phyloP scores from a whole-genome alignment of 176 grass and related monocot species.

The Themeda triandra region DNA sequence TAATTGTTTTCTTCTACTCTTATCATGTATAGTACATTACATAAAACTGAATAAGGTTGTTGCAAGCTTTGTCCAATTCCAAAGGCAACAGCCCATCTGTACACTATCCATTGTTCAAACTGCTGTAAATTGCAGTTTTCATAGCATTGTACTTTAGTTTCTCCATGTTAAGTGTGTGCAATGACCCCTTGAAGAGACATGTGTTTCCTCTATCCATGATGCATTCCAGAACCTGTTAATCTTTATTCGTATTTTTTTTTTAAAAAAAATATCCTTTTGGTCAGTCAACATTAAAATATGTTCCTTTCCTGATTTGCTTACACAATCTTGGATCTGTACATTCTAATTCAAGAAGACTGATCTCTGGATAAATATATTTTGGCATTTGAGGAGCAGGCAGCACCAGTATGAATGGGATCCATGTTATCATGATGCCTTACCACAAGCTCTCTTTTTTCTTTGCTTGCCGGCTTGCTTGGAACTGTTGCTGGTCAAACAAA shows the following conservation, averaged over 20 bases:
- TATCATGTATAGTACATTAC: background rate
- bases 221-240: background rate
- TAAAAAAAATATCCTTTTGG: too few relatives aligned
- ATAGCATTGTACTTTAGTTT: background rate
- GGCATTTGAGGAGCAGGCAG: too few relatives aligned
- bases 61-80: background rate
- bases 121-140: background rate
- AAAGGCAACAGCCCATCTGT: background rate
- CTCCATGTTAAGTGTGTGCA: background rate
- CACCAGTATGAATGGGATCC: constrained; percentile 9
- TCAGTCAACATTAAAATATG: too few relatives aligned
- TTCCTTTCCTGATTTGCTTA: background rate
- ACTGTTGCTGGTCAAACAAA: background rate
- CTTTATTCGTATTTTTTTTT: too few relatives aligned
- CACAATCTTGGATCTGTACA: background rate
- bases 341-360: too few relatives aligned
- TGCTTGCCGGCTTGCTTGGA: background rate
- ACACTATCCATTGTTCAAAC: background rate
- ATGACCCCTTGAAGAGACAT: background rate
- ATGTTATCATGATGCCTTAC: constrained; percentile 8
- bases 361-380: too few relatives aligned
- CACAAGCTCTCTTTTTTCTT: background rate
- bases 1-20: background rate
- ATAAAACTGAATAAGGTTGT: background rate
- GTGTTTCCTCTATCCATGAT: background rate